Conservation (phyloP, 1,284 basidiomycete species). For the Leccinum holopus region DNA sequence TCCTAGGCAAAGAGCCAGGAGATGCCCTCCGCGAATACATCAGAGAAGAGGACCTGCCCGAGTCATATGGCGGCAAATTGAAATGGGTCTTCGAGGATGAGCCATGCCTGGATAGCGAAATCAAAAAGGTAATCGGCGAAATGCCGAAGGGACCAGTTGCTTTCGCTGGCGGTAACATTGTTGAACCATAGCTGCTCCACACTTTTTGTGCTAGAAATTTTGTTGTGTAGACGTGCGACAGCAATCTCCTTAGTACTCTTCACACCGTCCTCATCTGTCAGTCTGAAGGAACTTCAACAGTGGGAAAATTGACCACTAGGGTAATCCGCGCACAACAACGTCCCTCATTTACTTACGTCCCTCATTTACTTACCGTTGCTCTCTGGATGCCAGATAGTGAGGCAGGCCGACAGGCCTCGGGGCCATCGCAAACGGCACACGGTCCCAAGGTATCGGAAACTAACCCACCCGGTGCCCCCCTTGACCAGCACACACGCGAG, state of each 20-base stretch:
- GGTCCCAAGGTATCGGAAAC: not conserved
- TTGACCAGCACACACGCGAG: not conserved
- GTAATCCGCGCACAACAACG: not conserved
- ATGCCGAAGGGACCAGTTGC: slow-evolving; percentile 53
- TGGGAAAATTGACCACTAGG: not conserved
- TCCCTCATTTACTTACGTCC: not conserved
- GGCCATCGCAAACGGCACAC: not conserved
- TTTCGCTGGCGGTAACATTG: slow-evolving; percentile 46
- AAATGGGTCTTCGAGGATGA: slow-evolving; percentile 67
- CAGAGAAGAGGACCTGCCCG: slow-evolving; percentile 56
- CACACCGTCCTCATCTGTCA: not conserved
- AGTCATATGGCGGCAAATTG: slow-evolving; percentile 63
- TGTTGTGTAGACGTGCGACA: not conserved
- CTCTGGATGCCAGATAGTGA: not conserved
- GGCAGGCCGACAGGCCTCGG: not conserved
- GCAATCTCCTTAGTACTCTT: not conserved
- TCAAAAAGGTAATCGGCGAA: slow-evolving; percentile 40
- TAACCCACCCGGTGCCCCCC: too few relatives aligned
- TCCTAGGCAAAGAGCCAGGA: slow-evolving; percentile 59
- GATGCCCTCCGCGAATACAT: slow-evolving; percentile 53
- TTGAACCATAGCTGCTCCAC: slow-evolving; percentile 13
- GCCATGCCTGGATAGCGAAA: slow-evolving; percentile 54
- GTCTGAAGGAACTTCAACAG: not conserved
- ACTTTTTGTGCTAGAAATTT: not conserved
- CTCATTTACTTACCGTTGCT: too few relatives aligned